Evolutionary conservation across 2,329 filamentous ascomycete species (phyloP).

Genomic region (Exophiala alcalophila): DNA sequence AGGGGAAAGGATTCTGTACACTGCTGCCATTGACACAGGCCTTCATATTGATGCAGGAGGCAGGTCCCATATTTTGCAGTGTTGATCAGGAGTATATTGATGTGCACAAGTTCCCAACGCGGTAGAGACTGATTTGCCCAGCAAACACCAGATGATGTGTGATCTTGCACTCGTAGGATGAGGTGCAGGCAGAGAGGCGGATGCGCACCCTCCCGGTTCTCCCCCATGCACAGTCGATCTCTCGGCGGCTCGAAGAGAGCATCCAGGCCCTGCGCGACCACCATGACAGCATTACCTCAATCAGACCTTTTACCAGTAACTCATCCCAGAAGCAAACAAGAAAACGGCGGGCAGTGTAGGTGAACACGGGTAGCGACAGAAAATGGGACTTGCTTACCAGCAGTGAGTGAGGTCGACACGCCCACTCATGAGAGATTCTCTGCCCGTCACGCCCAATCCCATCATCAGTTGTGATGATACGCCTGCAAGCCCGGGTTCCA

Average conservation of each 20-base stretch:
- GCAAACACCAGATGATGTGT: slow-evolving; percentile 19
- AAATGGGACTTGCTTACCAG: slow-evolving; percentile 3
- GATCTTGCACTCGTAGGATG: slow-evolving; percentile 8
- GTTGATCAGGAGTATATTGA: slow-evolving; percentile 8
- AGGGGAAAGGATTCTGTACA: slow-evolving; percentile 20
- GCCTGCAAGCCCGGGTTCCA: too few species aligned
- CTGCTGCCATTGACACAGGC: slow-evolving; percentile 28
- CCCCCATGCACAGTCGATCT: not conserved
- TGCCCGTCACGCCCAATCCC: too few species aligned
- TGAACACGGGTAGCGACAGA: not conserved
- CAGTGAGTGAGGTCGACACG: not conserved
- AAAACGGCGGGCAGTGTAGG: too few species aligned
- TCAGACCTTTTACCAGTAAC: slow-evolving; percentile 33
- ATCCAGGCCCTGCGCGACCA: slow-evolving; percentile 9
- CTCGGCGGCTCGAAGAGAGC: slow-evolving; percentile 1
- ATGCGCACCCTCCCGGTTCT: slow-evolving; percentile 2
- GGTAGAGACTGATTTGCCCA: slow-evolving; percentile 3
- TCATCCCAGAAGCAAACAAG: slow-evolving; percentile 27
- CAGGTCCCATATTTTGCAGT: slow-evolving; percentile 27
- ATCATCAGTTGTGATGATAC: too few species aligned
- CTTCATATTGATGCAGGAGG: slow-evolving; percentile 11
- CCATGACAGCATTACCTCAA: slow-evolving; percentile 8
- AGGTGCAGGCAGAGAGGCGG: slow-evolving; percentile 10
- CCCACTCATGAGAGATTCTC: too few species aligned
- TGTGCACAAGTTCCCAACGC: slow-evolving; percentile 24